Base-by-base conservation (phyloP, 2,329 filamentous ascomycete species). In the Aspergillus sp. region DNA sequence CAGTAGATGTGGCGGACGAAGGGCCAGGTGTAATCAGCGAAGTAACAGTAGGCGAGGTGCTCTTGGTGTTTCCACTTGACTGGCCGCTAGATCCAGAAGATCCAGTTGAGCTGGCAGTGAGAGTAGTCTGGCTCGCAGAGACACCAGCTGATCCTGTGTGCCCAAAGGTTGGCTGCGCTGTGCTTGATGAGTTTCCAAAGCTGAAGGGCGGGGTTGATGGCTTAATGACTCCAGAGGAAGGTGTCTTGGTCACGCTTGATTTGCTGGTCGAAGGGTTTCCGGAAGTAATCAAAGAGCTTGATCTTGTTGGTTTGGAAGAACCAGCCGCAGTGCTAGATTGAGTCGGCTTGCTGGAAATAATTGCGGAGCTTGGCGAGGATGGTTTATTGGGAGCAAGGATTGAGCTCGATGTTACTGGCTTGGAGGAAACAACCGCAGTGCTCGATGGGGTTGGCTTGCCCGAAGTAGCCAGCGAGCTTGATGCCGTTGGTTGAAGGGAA, bases 1-100 rank as follows among this genome's bases (percentile, higher is more conserved):
- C 39, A 28, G 44, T 43, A 26, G 51, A 9, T 6, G 50, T 53
- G 9, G 49, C 45, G 1, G 53, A 49, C 7, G 33, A n/a, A 10
- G 33, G 33, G 9, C 12, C 12, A 10, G 33, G 33, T 13, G 8
- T 35, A 32, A 19, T 19, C 19, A 19, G 19, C 13, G 36, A 40
- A 44, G 28, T 29, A 6, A 43, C 40, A 35, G 41, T 33, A 9
- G 38, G 35, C 27, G 41, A 37, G 5, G 30, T 12, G 10, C 32
- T 42, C 33, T 34, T 11, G 33, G 19, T 19, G 19, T 19, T 19
- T 19, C 19, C 19, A 19, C 19, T 19, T 19, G 19, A 19, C 19
- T 19, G 19, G 19, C 19, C 19, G 19, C 19, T 19, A 19, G 19
- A 19, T 19, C 19, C 19, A 19, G 19, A 19, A 19, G 19, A 19